Conservation (phyloP, 495 filamentous ascomycete genomes). For the Hypoxylon lenormandii region DNA sequence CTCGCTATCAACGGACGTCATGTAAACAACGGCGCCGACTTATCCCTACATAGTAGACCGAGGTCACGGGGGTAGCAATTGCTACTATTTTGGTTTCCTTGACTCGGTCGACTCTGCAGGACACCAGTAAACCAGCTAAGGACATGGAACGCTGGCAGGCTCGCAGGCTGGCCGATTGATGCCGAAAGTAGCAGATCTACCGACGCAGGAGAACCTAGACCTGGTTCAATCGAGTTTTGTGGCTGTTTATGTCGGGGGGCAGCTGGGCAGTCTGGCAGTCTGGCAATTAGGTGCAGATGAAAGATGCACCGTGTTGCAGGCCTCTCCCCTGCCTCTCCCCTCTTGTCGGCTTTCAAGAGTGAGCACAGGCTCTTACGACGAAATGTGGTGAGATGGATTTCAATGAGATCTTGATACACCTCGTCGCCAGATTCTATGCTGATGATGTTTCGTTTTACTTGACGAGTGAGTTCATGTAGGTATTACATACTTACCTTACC, state of each 20-base stretch:
- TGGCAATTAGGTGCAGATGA: neutral
- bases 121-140: too few relatives aligned
- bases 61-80: constrained; percentile 20
- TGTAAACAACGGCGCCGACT: constrained; percentile 27
- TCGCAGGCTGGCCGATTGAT: constrained; percentile 24
- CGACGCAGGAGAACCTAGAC: constrained; percentile 43
- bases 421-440: neutral
- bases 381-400: constrained; percentile 11
- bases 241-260: constrained; percentile 38
- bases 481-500: too few relatives aligned
- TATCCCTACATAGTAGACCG: constrained; percentile 37
- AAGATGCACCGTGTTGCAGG: neutral
- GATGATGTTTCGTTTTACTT: neutral
- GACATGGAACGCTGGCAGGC: too few relatives aligned
- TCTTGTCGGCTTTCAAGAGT: constrained; percentile 6
- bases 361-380: constrained; percentile 16
- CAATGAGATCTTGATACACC: neutral
- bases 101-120: neutral
- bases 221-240: constrained; percentile 23
- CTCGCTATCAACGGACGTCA: constrained; percentile 13
- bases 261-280: neutral
- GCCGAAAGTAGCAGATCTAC: constrained; percentile 42
- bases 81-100: constrained; percentile 37
- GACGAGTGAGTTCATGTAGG: neutral
- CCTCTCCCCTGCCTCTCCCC: constrained; percentile 1